Conservation (phyloP, 139 green algal genomes). For the Volvox reticuliferus region DNA sequence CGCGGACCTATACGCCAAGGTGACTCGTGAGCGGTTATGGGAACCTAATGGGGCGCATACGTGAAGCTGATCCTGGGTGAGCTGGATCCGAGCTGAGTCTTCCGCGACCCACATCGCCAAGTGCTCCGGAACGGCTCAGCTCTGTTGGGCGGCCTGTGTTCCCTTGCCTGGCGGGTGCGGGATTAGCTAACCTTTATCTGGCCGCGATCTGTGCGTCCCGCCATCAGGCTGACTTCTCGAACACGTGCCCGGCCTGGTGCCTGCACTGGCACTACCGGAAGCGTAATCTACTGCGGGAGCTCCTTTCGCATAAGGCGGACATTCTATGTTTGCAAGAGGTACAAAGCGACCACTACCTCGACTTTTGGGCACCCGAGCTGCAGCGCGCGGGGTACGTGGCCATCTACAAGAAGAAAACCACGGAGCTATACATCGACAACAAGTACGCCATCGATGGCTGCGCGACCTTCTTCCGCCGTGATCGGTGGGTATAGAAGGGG, state of each 20-base stretch:
- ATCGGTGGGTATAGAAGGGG: constrained; percentile 11
- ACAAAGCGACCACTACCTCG: constrained; percentile 92
- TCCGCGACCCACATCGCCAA: no score
- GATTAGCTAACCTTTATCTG: no score
- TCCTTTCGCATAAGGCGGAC: constrained; percentile 91
- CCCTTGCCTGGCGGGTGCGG: no score
- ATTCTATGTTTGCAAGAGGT: constrained; percentile 98
- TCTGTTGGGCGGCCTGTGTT: no score
- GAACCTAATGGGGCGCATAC: no score
- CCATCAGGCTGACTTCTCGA: constrained; percentile 87
- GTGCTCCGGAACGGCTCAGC: no score
- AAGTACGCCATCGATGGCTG: constrained; percentile 97
- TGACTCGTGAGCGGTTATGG: constrained; percentile 22
- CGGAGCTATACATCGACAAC: constrained; percentile 90
- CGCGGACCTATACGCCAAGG: constrained; percentile 96
- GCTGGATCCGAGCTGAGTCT: no score
- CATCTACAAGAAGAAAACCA: constrained; percentile 99
- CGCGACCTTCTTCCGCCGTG: constrained; percentile 94
- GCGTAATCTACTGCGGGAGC: constrained; percentile 94
- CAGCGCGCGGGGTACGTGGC: constrained; percentile 90
- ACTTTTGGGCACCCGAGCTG: constrained; percentile 83
- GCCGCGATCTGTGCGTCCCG: no score
- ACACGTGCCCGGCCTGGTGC: constrained; percentile 90
- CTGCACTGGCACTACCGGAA: constrained; percentile 95
- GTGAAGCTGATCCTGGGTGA: no score